Percentiles rank a stretch among this genome's conserved stretches.
Conservation (phyloP, 75 land plant genomes). For the Pinus tabuliformis region DNA sequence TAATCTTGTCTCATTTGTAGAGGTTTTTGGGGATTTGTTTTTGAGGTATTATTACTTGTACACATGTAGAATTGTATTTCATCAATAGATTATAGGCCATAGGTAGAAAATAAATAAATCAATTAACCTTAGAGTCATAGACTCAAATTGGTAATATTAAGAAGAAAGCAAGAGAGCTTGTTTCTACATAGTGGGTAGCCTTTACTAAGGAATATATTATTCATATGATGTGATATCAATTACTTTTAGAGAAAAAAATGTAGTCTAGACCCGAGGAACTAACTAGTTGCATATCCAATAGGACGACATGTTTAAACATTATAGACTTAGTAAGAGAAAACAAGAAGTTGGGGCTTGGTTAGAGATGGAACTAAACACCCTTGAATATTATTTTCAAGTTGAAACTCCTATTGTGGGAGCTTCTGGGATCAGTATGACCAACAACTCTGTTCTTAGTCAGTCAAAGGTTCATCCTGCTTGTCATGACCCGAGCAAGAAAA, state of each 20-base stretch:
- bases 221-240: background rate
- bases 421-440: conserved; percentile 41
- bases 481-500: background rate
- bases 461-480: background rate
- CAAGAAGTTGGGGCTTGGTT: conserved; percentile 85
- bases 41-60: conserved; percentile 22
- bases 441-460: conserved; percentile 1
- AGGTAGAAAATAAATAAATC: too few species aligned
- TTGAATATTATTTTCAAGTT: conserved; percentile 35
- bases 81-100: too few species aligned
- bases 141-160: background rate
- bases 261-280: background rate
- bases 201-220: background rate
- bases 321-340: conserved; percentile 69
- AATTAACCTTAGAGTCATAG: too few species aligned
- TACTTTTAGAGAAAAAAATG: background rate
- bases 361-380: conserved; percentile 59
- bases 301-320: conserved; percentile 78
- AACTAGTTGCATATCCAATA: conserved; percentile 20
- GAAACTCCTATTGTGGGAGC: conserved; percentile 17
- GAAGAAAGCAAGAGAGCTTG: background rate
- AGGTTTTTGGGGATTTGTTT: conserved; percentile 47
- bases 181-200: background rate
- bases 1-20: conserved; percentile 40
- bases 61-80: too few species aligned